phyloP scores from a whole-genome alignment of 1,284 basidiomycete species.

The Rugosomyces carneus region DNA sequence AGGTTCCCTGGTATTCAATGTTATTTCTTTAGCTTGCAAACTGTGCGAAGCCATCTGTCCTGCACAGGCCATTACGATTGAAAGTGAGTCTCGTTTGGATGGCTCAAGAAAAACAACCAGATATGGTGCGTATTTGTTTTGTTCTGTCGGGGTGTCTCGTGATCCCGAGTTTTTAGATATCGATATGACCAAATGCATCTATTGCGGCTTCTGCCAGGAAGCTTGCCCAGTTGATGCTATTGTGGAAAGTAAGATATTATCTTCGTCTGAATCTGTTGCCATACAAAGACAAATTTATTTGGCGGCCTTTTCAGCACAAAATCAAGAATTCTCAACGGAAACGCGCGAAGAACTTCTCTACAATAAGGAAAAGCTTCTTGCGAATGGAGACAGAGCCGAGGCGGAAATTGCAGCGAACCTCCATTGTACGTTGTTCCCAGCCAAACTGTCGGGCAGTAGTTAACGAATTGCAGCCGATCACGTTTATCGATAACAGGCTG shows the following conservation, averaged over 20 bases:
- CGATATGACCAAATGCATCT: slow-evolving; percentile 96
- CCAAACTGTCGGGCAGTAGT: slow-evolving; percentile 12
- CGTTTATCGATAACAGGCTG: slow-evolving; percentile 36
- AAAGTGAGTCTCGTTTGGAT: slow-evolving; percentile 93
- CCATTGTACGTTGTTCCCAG: slow-evolving; percentile 48
- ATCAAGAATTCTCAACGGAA: slow-evolving; percentile 95
- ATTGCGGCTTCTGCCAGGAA: slow-evolving; percentile 98
- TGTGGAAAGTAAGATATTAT: slow-evolving; percentile 83
- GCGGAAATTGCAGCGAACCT: slow-evolving; percentile 96
- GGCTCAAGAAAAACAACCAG: slow-evolving; percentile 96
- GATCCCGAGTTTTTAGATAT: slow-evolving; percentile 57
- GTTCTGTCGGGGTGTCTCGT: slow-evolving; percentile 9
- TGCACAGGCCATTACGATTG: slow-evolving; percentile 99
- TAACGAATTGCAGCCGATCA: slow-evolving; percentile 31
- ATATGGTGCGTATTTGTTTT: slow-evolving; percentile 61
- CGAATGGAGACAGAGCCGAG: slow-evolving; percentile 95
- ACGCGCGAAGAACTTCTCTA: slow-evolving; percentile 98
- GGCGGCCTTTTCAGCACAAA: slow-evolving; percentile 62
- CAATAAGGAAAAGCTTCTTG: slow-evolving; percentile 96
- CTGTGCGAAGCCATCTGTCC: slow-evolving; percentile 99
- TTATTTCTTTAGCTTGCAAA: slow-evolving; percentile 82
- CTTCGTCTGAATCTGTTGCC: slow-evolving; percentile 6
- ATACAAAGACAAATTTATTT: slow-evolving; percentile 5
- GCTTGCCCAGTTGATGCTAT: slow-evolving; percentile 99
- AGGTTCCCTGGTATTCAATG: slow-evolving; percentile 4